Base-by-base conservation (phyloP, 2,329 filamentous ascomycete genomes). In the Claviceps fusiformis region DNA sequence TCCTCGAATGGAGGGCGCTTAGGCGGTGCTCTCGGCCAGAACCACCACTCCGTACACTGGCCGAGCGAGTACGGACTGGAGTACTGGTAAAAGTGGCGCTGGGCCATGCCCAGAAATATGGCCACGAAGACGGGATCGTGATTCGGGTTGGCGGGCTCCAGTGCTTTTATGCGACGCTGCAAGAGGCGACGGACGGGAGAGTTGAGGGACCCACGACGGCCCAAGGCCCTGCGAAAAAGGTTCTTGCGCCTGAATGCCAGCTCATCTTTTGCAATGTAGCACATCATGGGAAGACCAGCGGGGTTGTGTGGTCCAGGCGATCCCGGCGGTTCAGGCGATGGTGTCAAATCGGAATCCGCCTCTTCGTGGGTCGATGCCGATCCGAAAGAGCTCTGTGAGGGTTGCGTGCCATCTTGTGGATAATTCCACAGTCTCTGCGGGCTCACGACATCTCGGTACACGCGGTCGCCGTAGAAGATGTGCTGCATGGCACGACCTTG, bases 51-150 rank as follows among this genome's bases (percentile, higher is more conserved):
- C 24, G 24, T 24, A 24, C 24, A 24, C 24, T 3, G 24, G 3
- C 24, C 24, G 24, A 24, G 24, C 24, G 24, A 24, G 24, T 24
- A 24, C 24, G 24, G 24, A 24, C 24, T 24, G 24, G 24, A 24
- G 24, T 24, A 24, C 3, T 24, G 24, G 61, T 82, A 81, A 55
- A 78, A 78, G 50, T 77, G 71, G 9, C 72, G 70, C 60, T 83
- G 80, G 8, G 80, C 80, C 75, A 82, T 78, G 50, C 76, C 75
- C 13, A 83, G 60, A 55, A 82, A 75, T 47, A 75, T 70, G 24
- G 73, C 77, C 5, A 78, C 68, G 41, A 81, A 69, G 55, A 78
- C 75, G 0, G 75, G 68, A 60, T 83, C 79, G 50, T 78, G 73
- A 51, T 81, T 73, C 2, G 64, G 57, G 51, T 81, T 71, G 3